Conservation (phyloP, 73 alveolate genomes). For the Uronychia binucleata region DNA sequence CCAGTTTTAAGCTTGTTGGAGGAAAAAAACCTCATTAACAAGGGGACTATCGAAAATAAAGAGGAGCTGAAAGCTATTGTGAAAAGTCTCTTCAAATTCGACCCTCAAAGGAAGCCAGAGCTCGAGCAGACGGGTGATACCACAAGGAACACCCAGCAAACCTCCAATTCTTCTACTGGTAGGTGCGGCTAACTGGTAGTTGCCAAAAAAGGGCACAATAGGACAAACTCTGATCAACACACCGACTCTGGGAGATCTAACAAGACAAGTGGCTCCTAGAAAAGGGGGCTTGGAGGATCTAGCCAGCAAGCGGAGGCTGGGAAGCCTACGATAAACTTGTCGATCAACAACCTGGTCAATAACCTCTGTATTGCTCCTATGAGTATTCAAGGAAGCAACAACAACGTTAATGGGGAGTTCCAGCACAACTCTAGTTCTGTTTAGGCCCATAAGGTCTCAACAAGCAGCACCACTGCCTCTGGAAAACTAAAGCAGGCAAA, state of each 20-base stretch:
- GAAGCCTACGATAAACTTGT: not conserved
- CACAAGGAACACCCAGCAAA: not conserved
- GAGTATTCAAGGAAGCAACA: conserved; percentile 3
- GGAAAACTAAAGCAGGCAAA: not conserved
- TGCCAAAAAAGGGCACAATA: not conserved
- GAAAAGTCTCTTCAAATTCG: not conserved
- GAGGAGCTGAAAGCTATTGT: conserved; percentile 6
- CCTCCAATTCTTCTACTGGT: not conserved
- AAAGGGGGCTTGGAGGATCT: too few relatives aligned
- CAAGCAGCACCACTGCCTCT: not conserved
- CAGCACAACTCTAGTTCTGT: not conserved
- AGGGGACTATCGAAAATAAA: conserved; percentile 11
- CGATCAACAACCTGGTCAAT: not conserved
- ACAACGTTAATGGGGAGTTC: not conserved
- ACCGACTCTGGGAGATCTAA: not conserved
- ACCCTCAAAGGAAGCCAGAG: not conserved
- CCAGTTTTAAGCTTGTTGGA: not conserved
- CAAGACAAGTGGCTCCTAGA: not conserved
- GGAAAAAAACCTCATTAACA: conserved; percentile 4
- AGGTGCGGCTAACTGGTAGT: not conserved
- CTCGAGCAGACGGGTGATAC: not conserved
- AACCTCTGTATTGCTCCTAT: not conserved
- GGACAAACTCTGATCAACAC: not conserved
- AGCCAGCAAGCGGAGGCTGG: too few relatives aligned
- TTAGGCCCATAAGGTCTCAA: not conserved